These are phyloP conservation scores for Lachnellula hyalina DNA, from an alignment of 2,329 filamentous ascomycete species.

Conservation along the genomic window DNA sequence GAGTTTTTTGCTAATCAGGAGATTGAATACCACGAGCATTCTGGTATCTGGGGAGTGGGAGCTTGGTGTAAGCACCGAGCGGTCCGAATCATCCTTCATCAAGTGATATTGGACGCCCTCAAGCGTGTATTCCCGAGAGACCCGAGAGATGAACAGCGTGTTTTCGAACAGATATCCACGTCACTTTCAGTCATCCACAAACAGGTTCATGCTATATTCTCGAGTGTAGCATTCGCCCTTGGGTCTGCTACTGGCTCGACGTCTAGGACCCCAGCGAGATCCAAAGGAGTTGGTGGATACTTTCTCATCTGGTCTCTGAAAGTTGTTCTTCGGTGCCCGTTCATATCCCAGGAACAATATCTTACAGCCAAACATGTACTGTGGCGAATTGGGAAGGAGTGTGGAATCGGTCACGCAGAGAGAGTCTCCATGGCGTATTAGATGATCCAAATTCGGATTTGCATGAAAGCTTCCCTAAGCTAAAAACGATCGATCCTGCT, in stretches of 20 bases:
- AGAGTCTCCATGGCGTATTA: background rate
- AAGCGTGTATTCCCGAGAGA: background rate
- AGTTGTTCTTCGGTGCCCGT: slow-evolving; percentile 6
- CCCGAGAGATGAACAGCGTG: background rate
- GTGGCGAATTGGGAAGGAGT: slow-evolving; percentile 5
- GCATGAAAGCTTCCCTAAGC: no score
- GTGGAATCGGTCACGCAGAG: slow-evolving; percentile 7
- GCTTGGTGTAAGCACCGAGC: slow-evolving; percentile 9
- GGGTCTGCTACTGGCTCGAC: background rate
- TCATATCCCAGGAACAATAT: slow-evolving; percentile 1
- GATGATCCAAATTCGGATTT: no score
- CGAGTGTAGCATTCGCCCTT: slow-evolving; percentile 9
- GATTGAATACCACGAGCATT: background rate
- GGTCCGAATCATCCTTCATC: slow-evolving; percentile 4
- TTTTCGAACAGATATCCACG: background rate
- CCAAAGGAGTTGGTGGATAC: slow-evolving; percentile 9
- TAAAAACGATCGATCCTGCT: no score
- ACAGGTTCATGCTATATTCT: slow-evolving; percentile 3
- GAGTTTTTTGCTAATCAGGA: background rate
- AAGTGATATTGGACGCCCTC: background rate
- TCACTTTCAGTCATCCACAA: slow-evolving; percentile 3
- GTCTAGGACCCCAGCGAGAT: background rate
- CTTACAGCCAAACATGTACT: background rate
- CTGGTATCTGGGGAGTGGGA: slow-evolving; percentile 1
- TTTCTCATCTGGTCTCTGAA: slow-evolving; percentile 10